A percentile compares a stretch with the other conserved stretches of the same genome.
Evolutionary conservation across 78 protist species (phyloP).

Genomic region (Andalucia godoyi): DNA sequence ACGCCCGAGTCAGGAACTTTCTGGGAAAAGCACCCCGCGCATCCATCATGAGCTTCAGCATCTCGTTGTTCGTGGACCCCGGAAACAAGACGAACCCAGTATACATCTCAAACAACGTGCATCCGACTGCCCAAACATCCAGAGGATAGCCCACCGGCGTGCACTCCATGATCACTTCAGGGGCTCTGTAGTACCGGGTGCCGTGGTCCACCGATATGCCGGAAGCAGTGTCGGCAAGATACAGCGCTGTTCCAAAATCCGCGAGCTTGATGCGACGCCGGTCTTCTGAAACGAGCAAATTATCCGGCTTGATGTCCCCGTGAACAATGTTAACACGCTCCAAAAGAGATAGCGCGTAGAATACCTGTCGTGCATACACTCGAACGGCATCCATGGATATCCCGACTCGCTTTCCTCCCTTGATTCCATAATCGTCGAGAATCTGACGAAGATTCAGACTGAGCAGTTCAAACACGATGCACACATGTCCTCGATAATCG

Average conservation of each 20-base stretch:
- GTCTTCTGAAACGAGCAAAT: not conserved
- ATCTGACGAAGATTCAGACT: too few species aligned
- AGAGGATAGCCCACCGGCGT: not conserved
- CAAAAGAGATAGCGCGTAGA: too few species aligned
- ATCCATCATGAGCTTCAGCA: too few species aligned
- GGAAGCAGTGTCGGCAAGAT: not conserved
- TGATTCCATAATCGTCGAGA: too few species aligned
- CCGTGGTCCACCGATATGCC: not conserved
- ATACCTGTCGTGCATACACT: too few species aligned
- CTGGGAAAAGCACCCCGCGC: too few species aligned
- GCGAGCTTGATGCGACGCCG: not conserved
- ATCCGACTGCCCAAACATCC: conserved; percentile 4
- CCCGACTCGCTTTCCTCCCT: too few species aligned
- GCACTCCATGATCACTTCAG: conserved; percentile 5
- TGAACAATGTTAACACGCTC: not conserved
- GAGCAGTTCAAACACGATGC: too few species aligned
- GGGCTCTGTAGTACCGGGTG: conserved; percentile 14
- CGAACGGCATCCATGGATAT: too few species aligned
- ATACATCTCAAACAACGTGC: not conserved
- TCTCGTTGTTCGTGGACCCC: not conserved
- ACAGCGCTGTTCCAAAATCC: conserved; percentile 4
- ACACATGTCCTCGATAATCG: too few species aligned
- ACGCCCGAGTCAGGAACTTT: too few species aligned
- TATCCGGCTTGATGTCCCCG: conserved; percentile 9
- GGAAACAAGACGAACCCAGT: not conserved